These are phyloP conservation scores for Talaromyces sp. DNA, from an alignment of 2,329 filamentous ascomycete genomes.

Conservation along the genomic window DNA sequence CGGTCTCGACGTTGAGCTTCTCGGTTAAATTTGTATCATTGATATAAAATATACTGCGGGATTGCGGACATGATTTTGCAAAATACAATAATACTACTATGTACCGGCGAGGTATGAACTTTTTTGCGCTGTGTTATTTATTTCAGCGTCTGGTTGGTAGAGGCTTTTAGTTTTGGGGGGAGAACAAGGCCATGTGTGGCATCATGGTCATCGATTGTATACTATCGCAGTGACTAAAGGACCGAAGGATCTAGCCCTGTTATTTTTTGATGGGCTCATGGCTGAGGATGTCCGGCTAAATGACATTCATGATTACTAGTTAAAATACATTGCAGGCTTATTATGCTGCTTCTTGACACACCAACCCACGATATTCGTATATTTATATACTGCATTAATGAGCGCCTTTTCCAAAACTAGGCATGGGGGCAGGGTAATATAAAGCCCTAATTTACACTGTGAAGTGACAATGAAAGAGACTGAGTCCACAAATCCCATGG, in stretches of 20 bases:
- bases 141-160: background rate
- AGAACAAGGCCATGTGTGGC: background rate
- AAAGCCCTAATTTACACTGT: no score
- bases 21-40: conserved; percentile 38
- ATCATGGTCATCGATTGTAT: background rate
- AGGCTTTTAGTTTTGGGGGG: background rate
- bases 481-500: no score
- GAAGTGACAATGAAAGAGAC: no score
- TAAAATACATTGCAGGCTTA: conserved; percentile 1
- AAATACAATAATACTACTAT: background rate
- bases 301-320: background rate
- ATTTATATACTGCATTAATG: no score
- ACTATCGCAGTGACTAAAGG: background rate
- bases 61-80: background rate
- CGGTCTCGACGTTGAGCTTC: conserved; percentile 87
- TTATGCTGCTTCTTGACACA: background rate
- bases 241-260: background rate
- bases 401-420: no score
- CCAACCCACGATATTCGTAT: background rate
- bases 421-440: no score
- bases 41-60: background rate
- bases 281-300: background rate
- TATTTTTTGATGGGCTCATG: background rate
- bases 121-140: background rate
- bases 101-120: background rate